A percentile compares a stretch with the other conserved stretches of the same genome.
Evolutionary conservation across 768 basidiomycete genomes (phyloP).

Genomic region (Lentinula boryana): DNA sequence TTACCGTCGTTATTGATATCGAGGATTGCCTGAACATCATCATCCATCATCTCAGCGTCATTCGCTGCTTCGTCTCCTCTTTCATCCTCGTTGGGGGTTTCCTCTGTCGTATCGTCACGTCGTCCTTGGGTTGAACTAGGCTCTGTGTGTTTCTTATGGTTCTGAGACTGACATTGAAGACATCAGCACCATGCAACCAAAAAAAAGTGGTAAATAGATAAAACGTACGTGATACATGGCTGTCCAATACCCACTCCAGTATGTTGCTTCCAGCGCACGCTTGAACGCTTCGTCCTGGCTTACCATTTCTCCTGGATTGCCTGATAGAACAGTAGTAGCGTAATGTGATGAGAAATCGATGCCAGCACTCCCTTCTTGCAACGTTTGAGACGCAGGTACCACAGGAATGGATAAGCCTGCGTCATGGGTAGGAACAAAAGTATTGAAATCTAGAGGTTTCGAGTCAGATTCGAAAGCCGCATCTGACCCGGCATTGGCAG

Average conservation of each 20-base stretch:
- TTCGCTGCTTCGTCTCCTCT: background rate
- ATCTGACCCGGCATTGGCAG: background rate
- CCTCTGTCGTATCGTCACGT: background rate
- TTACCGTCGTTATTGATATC: conserved; percentile 27
- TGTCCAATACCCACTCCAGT: conserved; percentile 87
- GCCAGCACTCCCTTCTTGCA: background rate
- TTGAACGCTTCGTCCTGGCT: conserved; percentile 73
- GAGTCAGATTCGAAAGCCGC: conserved; percentile 40
- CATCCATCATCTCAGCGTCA: background rate
- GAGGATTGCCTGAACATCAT: conserved; percentile 2
- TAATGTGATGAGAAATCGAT: conserved; percentile 20
- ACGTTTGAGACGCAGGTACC: background rate
- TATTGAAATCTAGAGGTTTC: conserved; percentile 60
- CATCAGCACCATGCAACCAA: background rate
- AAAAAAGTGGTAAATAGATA: background rate
- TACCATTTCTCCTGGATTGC: conserved; percentile 27
- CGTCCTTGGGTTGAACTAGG: background rate
- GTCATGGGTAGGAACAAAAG: conserved; percentile 66
- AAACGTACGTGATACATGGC: conserved; percentile 71
- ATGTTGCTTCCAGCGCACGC: conserved; percentile 73
- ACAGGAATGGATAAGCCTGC: conserved; percentile 42
- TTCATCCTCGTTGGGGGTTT: background rate
- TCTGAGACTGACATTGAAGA: background rate
- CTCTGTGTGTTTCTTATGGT: background rate
- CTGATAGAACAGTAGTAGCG: conserved; percentile 20